Percentiles rank a stretch among this genome's conserved stretches.
These are phyloP conservation scores for Coprinellus micaceus DNA, from an alignment of 768 basidiomycete genomes.

Conservation along the genomic window DNA sequence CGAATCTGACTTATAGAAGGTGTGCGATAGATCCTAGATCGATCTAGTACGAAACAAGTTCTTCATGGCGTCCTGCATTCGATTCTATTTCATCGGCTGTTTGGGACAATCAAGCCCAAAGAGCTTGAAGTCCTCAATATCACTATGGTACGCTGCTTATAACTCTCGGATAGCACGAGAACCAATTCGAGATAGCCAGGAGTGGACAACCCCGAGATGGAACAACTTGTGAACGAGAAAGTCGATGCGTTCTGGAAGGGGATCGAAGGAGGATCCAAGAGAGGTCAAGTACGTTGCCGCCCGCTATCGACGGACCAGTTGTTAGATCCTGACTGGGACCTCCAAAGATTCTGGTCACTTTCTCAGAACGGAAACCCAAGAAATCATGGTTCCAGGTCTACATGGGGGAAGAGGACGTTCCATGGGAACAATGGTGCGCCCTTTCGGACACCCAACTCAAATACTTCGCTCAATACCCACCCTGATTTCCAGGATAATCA, in stretches of 20 bases:
- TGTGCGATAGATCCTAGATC: constrained; percentile 58
- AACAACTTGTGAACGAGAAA: constrained; percentile 68
- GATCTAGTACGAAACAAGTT: constrained; percentile 68
- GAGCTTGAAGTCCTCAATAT: constrained; percentile 80
- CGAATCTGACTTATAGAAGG: constrained; percentile 6
- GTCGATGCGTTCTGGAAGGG: constrained; percentile 78
- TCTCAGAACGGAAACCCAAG: constrained; percentile 73
- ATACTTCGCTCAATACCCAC: neutral
- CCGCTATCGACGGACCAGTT: neutral
- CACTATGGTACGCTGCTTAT: constrained; percentile 60
- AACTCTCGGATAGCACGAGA: neutral
- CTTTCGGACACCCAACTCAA: neutral
- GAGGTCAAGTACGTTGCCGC: constrained; percentile 55
- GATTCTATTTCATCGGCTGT: constrained; percentile 78
- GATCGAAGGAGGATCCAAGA: constrained; percentile 61
- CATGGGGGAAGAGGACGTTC: constrained; percentile 73
- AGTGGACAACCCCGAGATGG: constrained; percentile 69
- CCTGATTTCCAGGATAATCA: constrained; percentile 57
- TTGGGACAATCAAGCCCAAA: constrained; percentile 74
- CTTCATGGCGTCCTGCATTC: constrained; percentile 75
- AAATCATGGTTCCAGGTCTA: constrained; percentile 77
- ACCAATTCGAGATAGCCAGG: constrained; percentile 51
- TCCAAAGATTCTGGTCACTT: constrained; percentile 62
- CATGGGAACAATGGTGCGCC: constrained; percentile 81
- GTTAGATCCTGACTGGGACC: neutral